Conservation (phyloP, 176 grass and related monocot genomes). For the Oryza meridionalis region DNA sequence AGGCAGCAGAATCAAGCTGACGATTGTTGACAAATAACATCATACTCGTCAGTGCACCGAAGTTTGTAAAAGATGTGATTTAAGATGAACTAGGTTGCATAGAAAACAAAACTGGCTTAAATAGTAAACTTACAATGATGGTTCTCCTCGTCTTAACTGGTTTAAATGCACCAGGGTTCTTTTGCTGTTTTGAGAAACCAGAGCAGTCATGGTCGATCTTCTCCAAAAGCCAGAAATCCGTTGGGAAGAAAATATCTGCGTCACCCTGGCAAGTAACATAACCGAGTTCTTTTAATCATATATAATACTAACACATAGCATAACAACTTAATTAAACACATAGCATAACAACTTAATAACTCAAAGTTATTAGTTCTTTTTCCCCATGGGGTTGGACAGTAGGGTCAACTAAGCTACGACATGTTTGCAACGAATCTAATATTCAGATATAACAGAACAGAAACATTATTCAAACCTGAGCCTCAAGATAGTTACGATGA, state of each 20-base stretch:
- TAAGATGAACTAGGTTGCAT: not conserved
- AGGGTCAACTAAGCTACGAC: not conserved
- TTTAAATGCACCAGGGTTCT: slow-evolving; percentile 63
- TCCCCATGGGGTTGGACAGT: not conserved
- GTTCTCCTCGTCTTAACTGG: slow-evolving; percentile 81
- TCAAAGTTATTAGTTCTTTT: not conserved
- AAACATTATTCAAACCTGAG: slow-evolving; percentile 60
- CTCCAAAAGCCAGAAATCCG: slow-evolving; percentile 87
- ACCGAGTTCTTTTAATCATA: slow-evolving; percentile 22
- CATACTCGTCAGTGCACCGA: slow-evolving; percentile 19
- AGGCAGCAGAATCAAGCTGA: slow-evolving; percentile 81
- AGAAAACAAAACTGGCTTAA: not conserved
- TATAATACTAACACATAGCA: not conserved
- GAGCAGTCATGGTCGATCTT: slow-evolving; percentile 84
- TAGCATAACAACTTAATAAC: not conserved
- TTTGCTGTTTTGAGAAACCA: slow-evolving; percentile 65
- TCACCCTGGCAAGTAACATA: slow-evolving; percentile 68
- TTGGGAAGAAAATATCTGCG: slow-evolving; percentile 96
- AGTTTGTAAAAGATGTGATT: not conserved
- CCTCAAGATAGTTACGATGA: slow-evolving; percentile 81
- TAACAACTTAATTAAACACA: too few species aligned
- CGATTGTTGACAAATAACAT: slow-evolving; percentile 17
- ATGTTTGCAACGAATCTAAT: not conserved
- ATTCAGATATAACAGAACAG: slow-evolving; percentile 2
- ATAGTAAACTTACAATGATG: slow-evolving; percentile 72